Conservation (phyloP, 2,329 filamentous ascomycete species). For the Chaetoscypha palmicola region DNA sequence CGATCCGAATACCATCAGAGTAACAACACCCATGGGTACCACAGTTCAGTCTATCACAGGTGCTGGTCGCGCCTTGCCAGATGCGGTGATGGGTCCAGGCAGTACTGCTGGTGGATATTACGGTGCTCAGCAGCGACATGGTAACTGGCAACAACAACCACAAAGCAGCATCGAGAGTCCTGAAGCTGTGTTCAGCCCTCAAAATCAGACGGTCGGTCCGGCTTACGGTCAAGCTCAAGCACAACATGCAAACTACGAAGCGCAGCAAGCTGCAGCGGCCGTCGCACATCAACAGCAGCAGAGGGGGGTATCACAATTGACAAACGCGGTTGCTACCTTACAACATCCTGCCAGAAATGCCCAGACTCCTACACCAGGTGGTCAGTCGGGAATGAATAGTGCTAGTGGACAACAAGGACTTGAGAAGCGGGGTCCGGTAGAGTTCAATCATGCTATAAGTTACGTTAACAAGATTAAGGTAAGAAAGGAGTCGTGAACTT, state of each 20-base stretch:
- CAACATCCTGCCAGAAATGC: slow-evolving; percentile 44
- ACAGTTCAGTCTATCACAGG: slow-evolving; percentile 79
- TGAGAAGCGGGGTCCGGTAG: slow-evolving; percentile 88
- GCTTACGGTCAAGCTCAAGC: slow-evolving; percentile 38
- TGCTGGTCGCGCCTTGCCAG: slow-evolving; percentile 37
- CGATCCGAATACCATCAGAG: slow-evolving; percentile 90
- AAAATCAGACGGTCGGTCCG: slow-evolving; percentile 44
- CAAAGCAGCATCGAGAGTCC: slow-evolving; percentile 58
- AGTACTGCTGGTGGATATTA: slow-evolving; percentile 35
- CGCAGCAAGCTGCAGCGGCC: slow-evolving; percentile 33
- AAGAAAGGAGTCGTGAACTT: no score
- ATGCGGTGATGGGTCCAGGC: slow-evolving; percentile 25
- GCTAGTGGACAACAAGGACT: slow-evolving; percentile 54
- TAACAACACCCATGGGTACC: slow-evolving; percentile 96
- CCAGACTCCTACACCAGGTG: slow-evolving; percentile 52
- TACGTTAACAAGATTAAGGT: slow-evolving; percentile 99
- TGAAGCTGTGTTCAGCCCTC: slow-evolving; percentile 54
- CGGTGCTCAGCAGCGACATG: slow-evolving; percentile 23
- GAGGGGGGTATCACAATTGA: slow-evolving; percentile 57
- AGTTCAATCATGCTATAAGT: slow-evolving; percentile 98
- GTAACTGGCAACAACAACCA: slow-evolving; percentile 48
- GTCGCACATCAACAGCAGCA: slow-evolving; percentile 54
- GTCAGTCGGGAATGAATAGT: slow-evolving; percentile 53
- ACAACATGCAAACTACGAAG: slow-evolving; percentile 34
- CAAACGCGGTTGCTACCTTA: slow-evolving; percentile 47